Conservation (phyloP, 2,329 filamentous ascomycete species). For the Chaetomium sp. region DNA sequence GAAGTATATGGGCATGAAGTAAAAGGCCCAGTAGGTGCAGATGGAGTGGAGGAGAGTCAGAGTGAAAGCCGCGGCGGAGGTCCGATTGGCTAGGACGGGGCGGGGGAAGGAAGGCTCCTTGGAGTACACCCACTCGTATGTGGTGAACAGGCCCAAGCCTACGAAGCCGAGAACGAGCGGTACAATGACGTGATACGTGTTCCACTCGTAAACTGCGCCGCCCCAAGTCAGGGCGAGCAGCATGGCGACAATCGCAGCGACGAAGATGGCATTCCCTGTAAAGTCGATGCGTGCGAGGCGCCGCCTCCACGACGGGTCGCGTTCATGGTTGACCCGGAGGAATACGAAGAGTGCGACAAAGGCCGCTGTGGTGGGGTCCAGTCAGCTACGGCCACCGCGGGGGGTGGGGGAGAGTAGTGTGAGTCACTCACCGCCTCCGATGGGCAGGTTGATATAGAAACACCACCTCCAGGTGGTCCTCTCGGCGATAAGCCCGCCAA, state of each 20-base stretch:
- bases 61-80: constrained; percentile 37
- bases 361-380: not conserved
- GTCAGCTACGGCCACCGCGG: not conserved
- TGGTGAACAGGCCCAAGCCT: constrained; percentile 35
- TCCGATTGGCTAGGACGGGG: constrained; percentile 44
- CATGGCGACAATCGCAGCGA: constrained; percentile 20
- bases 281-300: constrained; percentile 28
- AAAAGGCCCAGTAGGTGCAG: constrained; percentile 41
- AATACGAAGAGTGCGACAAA: constrained; percentile 17
- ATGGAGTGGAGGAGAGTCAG: constrained; percentile 43
- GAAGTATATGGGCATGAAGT: constrained; percentile 50
- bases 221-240: constrained; percentile 33
- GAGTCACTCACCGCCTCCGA: constrained; percentile 18
- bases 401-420: no score
- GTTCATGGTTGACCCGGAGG: constrained; percentile 13
- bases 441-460: constrained; percentile 25
- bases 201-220: constrained; percentile 29
- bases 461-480: constrained; percentile 23
- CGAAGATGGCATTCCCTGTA: constrained; percentile 19
- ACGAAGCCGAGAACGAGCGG: constrained; percentile 44
- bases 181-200: constrained; percentile 32
- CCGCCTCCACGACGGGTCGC: not conserved
- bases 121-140: constrained; percentile 24
- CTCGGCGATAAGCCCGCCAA: not conserved
- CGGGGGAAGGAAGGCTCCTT: constrained; percentile 43